Conservation (phyloP, 2,329 filamentous ascomycete genomes). For the Alternaria atra region DNA sequence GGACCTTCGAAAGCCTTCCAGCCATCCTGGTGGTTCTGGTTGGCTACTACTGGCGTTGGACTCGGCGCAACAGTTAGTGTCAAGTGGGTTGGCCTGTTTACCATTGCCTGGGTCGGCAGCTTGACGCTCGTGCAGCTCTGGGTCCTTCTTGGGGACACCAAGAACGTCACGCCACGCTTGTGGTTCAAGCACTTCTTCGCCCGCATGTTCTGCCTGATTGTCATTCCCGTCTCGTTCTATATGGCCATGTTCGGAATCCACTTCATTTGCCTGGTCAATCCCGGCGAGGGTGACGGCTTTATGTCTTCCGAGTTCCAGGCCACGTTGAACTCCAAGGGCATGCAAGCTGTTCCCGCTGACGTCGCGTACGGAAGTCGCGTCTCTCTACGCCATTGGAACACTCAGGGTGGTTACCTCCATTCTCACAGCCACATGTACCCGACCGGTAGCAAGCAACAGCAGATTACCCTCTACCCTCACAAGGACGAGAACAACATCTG, state of each 20-base stretch:
- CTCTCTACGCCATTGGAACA: conserved; percentile 91
- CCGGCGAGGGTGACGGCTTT: conserved; percentile 96
- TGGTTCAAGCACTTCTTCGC: conserved; percentile 96
- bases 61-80: conserved; percentile 92
- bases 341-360: conserved; percentile 94
- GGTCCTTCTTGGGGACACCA: conserved; percentile 89
- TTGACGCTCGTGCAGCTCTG: conserved; percentile 93
- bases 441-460: conserved; percentile 96
- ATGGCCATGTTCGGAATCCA: conserved; percentile 97
- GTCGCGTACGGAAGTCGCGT: conserved; percentile 89
- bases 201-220: conserved; percentile 87
- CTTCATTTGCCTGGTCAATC: conserved; percentile 91
- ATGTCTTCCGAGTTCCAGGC: conserved; percentile 99
- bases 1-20: conserved; percentile 88
- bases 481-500: conserved; percentile 99
- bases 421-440: conserved; percentile 98
- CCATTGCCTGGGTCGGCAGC: conserved; percentile 95
- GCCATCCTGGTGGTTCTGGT: conserved; percentile 97
- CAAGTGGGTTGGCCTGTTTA: conserved; percentile 99
- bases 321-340: conserved; percentile 93
- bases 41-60: conserved; percentile 83
- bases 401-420: conserved; percentile 96
- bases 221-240: conserved; percentile 90
- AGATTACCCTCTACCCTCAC: conserved; percentile 97
- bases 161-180: conserved; percentile 81